Conservation (phyloP, 2,329 filamentous ascomycete species). For the Penicillium sp. region DNA sequence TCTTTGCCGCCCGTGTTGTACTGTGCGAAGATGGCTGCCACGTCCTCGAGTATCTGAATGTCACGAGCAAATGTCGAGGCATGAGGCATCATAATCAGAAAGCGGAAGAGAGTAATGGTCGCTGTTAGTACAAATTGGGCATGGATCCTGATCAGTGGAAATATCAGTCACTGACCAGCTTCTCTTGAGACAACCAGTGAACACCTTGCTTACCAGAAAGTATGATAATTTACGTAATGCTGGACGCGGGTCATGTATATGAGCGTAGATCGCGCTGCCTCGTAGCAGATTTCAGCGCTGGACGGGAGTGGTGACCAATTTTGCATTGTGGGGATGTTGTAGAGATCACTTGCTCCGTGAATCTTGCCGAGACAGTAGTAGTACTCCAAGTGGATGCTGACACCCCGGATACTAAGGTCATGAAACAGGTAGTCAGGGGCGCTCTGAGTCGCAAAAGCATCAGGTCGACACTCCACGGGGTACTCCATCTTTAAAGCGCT, state of each 20-base stretch:
- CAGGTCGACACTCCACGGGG: constrained; percentile 18
- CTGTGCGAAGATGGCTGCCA: constrained; percentile 12
- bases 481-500: constrained; percentile 18
- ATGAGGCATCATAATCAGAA: constrained; percentile 17
- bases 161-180: not conserved
- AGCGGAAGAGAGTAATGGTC: constrained; percentile 21
- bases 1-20: constrained; percentile 9
- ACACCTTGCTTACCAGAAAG: constrained; percentile 19
- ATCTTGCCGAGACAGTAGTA: constrained; percentile 26
- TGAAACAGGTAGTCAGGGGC: constrained; percentile 23
- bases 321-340: not conserved
- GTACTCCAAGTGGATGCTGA: constrained; percentile 27
- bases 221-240: constrained; percentile 20
- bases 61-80: constrained; percentile 14
- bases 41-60: constrained; percentile 17
- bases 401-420: constrained; percentile 25
- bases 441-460: constrained; percentile 16
- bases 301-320: constrained; percentile 18
- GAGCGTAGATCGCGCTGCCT: constrained; percentile 22
- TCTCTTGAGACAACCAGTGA: not conserved
- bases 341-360: constrained; percentile 15
- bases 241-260: constrained; percentile 21
- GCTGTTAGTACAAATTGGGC: constrained; percentile 24
- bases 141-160: constrained; percentile 16
- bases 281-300: constrained; percentile 23